Evolutionary conservation across 495 filamentous ascomycete genomes (phyloP).

Genomic region (Penicillium egyptiacum): DNA sequence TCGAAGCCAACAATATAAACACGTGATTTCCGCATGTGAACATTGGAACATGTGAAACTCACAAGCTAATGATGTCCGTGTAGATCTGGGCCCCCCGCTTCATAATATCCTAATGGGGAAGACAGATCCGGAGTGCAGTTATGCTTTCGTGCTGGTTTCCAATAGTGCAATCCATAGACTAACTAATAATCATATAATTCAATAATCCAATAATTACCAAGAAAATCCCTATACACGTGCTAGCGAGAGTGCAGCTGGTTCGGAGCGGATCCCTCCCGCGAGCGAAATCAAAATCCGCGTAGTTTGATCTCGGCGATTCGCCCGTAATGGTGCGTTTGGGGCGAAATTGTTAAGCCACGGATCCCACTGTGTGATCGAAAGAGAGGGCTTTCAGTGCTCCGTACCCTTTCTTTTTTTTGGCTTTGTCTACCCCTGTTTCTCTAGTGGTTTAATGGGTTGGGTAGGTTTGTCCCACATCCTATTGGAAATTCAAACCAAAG

Average conservation of each 20-base stretch:
- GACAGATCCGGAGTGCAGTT: conserved; percentile 3
- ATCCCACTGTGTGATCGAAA: conserved; percentile 4
- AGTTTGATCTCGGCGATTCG: neutral
- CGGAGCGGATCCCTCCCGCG: neutral
- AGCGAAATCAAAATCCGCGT: neutral
- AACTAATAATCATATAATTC: neutral
- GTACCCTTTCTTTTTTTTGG: neutral
- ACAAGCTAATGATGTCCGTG: neutral
- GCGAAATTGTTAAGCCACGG: neutral
- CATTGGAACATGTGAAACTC: neutral
- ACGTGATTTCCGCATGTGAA: conserved; percentile 2
- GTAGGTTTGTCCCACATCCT: too few species aligned
- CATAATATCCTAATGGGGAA: neutral
- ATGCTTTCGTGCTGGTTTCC: neutral
- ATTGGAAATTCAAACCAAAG: neutral
- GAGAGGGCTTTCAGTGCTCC: neutral
- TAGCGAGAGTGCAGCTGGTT: neutral
- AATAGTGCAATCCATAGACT: neutral
- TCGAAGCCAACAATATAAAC: neutral
- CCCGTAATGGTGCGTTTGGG: conserved; percentile 1
- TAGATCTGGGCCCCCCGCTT: conserved; percentile 7
- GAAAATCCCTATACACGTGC: conserved; percentile 2
- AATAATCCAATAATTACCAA: neutral
- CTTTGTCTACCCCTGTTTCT: neutral
- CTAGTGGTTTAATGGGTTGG: neutral